Percentiles rank a stretch among this genome's conserved stretches.
These are phyloP conservation scores for Elsinoe australis DNA, from an alignment of 2,329 filamentous ascomycete species.

Conservation along the genomic window DNA sequence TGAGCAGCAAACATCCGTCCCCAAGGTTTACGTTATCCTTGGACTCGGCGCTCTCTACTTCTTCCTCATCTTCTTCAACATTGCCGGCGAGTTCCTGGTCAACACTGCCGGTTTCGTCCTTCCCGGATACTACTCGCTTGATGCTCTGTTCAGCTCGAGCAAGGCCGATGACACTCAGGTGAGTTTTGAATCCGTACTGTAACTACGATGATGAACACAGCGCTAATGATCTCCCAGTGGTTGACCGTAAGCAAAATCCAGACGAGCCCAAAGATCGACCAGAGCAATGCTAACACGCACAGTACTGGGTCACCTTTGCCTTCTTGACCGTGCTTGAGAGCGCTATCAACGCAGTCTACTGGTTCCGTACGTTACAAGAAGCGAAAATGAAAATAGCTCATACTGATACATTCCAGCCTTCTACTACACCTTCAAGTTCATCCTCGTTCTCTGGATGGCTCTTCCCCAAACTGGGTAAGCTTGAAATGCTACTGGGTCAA, in stretches of 20 bases:
- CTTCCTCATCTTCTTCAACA: constrained; percentile 88
- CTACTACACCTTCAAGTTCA: constrained; percentile 99
- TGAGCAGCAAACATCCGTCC: constrained; percentile 73
- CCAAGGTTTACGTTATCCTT: constrained; percentile 77
- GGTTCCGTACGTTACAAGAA: constrained; percentile 53
- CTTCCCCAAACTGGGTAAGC: constrained; percentile 87
- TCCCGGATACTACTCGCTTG: constrained; percentile 75
- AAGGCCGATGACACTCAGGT: constrained; percentile 78
- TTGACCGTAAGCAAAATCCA: constrained; percentile 42
- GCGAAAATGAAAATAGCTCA: background rate
- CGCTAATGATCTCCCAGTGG: constrained; percentile 45
- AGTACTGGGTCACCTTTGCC: constrained; percentile 83
- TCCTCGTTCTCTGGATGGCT: constrained; percentile 94
- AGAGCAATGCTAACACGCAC: constrained; percentile 21
- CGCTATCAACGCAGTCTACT: constrained; percentile 77
- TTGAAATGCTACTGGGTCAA: background rate
- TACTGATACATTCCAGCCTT: constrained; percentile 52
- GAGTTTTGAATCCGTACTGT: constrained; percentile 32
- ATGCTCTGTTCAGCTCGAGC: constrained; percentile 62
- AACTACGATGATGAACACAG: constrained; percentile 30
- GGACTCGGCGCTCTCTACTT: constrained; percentile 73
- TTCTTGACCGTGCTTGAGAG: constrained; percentile 79
- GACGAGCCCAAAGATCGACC: background rate
- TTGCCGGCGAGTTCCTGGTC: constrained; percentile 78
- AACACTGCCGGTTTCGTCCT: constrained; percentile 79